A percentile compares a stretch with the other conserved stretches of the same genome.
These are phyloP conservation scores for Rickenella mellea DNA, from an alignment of 768 basidiomycete genomes.

Conservation along the genomic window DNA sequence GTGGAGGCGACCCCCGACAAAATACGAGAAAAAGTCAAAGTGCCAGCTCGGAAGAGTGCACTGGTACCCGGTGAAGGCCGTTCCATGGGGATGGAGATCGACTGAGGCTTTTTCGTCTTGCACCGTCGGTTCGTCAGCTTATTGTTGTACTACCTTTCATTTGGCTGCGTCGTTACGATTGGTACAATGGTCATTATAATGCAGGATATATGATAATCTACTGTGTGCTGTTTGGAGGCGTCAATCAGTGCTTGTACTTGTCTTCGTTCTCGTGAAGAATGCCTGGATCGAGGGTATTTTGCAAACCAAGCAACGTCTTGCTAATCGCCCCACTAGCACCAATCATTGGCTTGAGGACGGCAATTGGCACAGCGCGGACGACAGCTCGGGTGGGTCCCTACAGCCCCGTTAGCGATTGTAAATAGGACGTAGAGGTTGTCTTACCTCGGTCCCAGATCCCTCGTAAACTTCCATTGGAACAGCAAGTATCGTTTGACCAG, in stretches of 20 bases:
- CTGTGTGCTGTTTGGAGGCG: no score
- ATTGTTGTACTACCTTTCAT: neutral
- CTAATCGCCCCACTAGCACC: slow-evolving; percentile 95
- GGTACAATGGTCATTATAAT: slow-evolving; percentile 1
- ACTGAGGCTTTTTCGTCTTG: slow-evolving; percentile 28
- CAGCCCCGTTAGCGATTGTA: slow-evolving; percentile 3
- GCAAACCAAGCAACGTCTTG: slow-evolving; percentile 88
- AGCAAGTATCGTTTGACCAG: slow-evolving; percentile 96
- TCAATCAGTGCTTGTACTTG: slow-evolving; percentile 76
- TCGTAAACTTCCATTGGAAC: slow-evolving; percentile 99
- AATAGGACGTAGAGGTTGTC: slow-evolving; percentile 12
- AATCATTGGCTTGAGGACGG: slow-evolving; percentile 96
- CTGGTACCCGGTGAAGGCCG: slow-evolving; percentile 77
- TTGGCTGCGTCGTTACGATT: neutral
- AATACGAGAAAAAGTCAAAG: slow-evolving; percentile 72
- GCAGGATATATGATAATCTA: slow-evolving; percentile 13
- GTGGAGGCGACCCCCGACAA: slow-evolving; percentile 30
- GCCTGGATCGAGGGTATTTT: slow-evolving; percentile 87
- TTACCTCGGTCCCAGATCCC: slow-evolving; percentile 80
- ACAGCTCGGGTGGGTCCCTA: slow-evolving; percentile 92
- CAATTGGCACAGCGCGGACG: slow-evolving; percentile 94
- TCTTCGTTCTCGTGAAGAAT: slow-evolving; percentile 77
- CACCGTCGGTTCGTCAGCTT: neutral
- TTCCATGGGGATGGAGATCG: slow-evolving; percentile 87
- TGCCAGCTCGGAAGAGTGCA: slow-evolving; percentile 55